Evolutionary conservation across 805 yeast species (phyloP), one percentile per base, ranked within the genome.

Genomic region (Metahyphopichia silvanorum): DNA sequence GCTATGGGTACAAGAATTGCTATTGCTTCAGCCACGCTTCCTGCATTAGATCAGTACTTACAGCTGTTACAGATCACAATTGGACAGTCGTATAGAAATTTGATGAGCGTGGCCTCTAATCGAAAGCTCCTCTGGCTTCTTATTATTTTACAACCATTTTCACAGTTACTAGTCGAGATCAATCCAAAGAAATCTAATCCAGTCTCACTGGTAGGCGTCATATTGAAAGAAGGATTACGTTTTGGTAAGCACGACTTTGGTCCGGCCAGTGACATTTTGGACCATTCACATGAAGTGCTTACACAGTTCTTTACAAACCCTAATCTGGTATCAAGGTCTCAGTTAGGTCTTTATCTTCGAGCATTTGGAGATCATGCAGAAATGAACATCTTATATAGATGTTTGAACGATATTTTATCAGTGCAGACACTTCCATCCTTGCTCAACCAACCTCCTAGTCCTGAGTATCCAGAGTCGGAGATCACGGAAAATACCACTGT

Each of bases 171-270:
- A 16, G 63, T 71, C 3, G 44, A 49, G n/a, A 49, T 59, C n/a
- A 65, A 59, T 35, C 46, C 58, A n/a, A 65, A 59, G 37, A 71
- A 67, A 39, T 46, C 37, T 27, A 56, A 29, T 49, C 53, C 25
- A 44, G 44, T 40, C 5, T 57, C 53, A 32, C 79, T 77, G 1
- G 60, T 72, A 1, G 75, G 70, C 27, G 46, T 71, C 22, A 69
- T 84, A 6, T 55, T 85, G 20, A 71, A 76, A 43, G 87, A 84
- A 37, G 91, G 94, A 0, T 53, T 89, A 21, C 81, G 83, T 49
- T 68, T 76, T 35, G 77, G 87, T 6, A 70, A 71, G 33, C 60
- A 57, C 29, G 81, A 77, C 27, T 75, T 76, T 12, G 79, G 72
- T 2, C 73, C 78, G 1, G 51, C 77, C 1, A 57, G 59, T 23